Evolutionary conservation across 306 rosid genomes (phyloP), one percentile per base, ranked within the genome.

Genomic region (Ormosia emarginata): DNA sequence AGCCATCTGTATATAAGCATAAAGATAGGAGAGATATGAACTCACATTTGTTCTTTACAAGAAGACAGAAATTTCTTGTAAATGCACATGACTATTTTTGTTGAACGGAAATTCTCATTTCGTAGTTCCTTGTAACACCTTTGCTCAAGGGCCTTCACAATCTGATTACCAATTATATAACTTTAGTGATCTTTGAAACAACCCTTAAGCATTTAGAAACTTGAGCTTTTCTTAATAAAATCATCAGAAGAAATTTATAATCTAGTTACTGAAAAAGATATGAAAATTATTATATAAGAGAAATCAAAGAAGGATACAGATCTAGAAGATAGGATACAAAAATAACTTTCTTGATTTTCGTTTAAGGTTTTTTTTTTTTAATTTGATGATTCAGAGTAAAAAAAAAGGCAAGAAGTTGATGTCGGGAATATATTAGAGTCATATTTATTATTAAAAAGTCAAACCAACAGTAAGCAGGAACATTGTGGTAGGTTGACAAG

Each of bases 41-140:
- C 99, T 90, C 87, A 96, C 99, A 96, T 90, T 83, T 93, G 98
- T 82, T 91, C 98, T 88, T 86, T 93, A 85, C 99, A 96, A 72
- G 97, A 88, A 81, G 77, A 69, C 83, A 93, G 62, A 83, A 96
- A 84, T 83, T 96, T 96, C 88, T 84, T 89, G 90, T 92, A 96
- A 66, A 96, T 92, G 83, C 92, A 77, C 93, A 93, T 90, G 87
- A 93, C 94, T 61, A 93, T 85, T 92, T 86, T 92, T 13, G 91
- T 86, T 18, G 97, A 82, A 18, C 5, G 88, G 75, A 92, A 86
- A 67, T 92, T 96, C 87, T 93, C 98, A 53, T 71, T 86, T 71
- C 99, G 89, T 68, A 96, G 67, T 85, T 96, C 99, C 86, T 80
- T 96, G 93, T 96, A 96, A 85, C 97, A 96, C 90, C 97, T 92